Base-by-base conservation (phyloP, 1,284 basidiomycete species). In the Ustilago nuda region DNA sequence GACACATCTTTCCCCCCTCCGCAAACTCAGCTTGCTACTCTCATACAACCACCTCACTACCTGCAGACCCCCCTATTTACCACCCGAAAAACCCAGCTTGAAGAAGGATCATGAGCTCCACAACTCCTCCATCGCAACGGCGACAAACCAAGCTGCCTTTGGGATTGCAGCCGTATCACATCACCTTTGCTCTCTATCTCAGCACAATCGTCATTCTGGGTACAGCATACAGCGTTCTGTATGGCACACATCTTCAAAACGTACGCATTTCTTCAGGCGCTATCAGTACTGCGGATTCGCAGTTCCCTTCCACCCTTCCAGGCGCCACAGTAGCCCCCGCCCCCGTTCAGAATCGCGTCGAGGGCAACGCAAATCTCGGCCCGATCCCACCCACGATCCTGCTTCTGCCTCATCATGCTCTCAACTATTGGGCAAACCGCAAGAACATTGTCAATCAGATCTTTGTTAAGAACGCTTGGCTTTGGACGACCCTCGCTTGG, bases 391-490 rank as follows among this genome's bases (percentile, higher is more conserved):
- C 68, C 4, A 76, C 71, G 8, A 63, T 78, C 86, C 94, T 94
- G 82, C 94, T 94, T 82, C 66, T 62, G 15, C 70, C 75, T 6
- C 36, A 64, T 23, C 70, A 72, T 46, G 70, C 64, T 15, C 58
- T 73, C 33, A 66, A 69, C 59, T 77, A 73, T 59, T 77, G 75
- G 75, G 94, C 94, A 6, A 89, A 89, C 76, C 94, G 96, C 86
- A 87, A 89, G 67, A 98, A 97, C 85, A 66, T 90, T 4, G 88
- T 98, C 83, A 98, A 98, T 83, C 89, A 90, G 65, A 87, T 91
- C 79, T 95, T 97, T 87, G 94, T 96, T 82, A 98, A 98, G 87
- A 89, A 90, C 58, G 91, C 92, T 8, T 98, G 96, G 95, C 92
- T 88, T 0, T 98, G 95, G 95, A 95, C 94, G 9, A 80, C 78